Conservation (phyloP, 768 basidiomycete genomes). For the Trametes sanguinea region DNA sequence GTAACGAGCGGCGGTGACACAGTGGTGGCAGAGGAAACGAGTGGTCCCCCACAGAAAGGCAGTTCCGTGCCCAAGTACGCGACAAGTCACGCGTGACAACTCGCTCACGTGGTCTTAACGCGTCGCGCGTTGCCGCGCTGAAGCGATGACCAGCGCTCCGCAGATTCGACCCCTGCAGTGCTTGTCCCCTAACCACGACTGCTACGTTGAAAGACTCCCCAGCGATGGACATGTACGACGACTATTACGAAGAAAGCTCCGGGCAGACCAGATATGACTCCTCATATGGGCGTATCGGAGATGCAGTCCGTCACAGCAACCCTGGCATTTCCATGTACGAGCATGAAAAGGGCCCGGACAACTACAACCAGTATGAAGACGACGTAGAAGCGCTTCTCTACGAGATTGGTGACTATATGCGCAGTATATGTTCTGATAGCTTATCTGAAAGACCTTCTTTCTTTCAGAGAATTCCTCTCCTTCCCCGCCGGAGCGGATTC, state of each 20-base stretch:
- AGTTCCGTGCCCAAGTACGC: neutral
- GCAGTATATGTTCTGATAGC: conserved; percentile 22
- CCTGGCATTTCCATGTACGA: neutral
- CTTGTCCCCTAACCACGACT: neutral
- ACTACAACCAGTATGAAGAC: conserved; percentile 18
- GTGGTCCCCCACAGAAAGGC: neutral
- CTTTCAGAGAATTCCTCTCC: conserved; percentile 37
- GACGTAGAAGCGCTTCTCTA: conserved; percentile 25
- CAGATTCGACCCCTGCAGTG: neutral
- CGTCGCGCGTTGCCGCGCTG: neutral
- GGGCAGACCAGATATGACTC: too few species aligned
- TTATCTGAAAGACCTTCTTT: conserved; percentile 25
- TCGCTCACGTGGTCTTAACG: conserved; percentile 10
- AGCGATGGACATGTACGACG: neutral
- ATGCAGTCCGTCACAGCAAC: too few species aligned
- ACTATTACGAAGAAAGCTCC: too few species aligned
- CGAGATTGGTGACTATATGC: conserved; percentile 33
- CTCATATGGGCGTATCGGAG: neutral
- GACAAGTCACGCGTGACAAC: conserved; percentile 20
- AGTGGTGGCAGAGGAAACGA: neutral
- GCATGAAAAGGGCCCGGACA: conserved; percentile 12
- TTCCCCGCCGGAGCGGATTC: conserved; percentile 36
- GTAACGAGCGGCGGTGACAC: conserved; percentile 12
- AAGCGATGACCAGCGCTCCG: neutral
- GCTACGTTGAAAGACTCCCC: neutral